These are phyloP conservation scores for Puccinia hordei DNA, from an alignment of 1,284 basidiomycete genomes.

Conservation along the genomic window DNA sequence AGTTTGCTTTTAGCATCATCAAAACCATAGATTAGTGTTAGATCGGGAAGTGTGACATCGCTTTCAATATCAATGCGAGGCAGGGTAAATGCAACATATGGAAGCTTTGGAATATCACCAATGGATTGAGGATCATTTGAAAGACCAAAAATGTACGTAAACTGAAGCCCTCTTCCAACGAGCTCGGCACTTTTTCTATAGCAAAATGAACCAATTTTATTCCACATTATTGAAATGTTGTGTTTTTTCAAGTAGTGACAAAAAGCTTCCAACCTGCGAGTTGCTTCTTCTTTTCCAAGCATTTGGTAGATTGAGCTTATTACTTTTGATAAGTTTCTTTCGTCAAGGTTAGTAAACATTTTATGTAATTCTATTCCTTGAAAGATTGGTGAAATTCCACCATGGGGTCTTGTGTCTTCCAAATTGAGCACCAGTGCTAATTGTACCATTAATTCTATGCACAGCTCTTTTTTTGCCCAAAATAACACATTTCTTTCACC, in stretches of 20 bases:
- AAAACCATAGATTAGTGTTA: neutral
- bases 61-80: neutral
- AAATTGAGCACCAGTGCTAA: constrained; percentile 5
- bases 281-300: neutral
- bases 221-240: neutral
- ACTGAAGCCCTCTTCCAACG: too few species aligned
- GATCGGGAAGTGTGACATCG: neutral
- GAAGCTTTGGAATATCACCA: neutral
- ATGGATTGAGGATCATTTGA: neutral
- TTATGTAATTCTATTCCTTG: neutral
- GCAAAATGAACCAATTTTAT: too few species aligned
- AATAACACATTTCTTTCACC: neutral
- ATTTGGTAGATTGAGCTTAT: too few species aligned
- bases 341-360: too few species aligned
- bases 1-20: neutral
- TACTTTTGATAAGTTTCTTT: neutral
- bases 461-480: neutral
- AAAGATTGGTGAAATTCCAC: neutral
- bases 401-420: neutral
- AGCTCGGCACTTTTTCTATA: neutral
- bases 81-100: neutral
- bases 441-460: neutral
- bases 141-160: neutral
- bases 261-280: neutral
- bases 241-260: neutral